Evolutionary conservation across 257 asterid genomes (phyloP).

Genomic region (Fraxinus quadrangulata): DNA sequence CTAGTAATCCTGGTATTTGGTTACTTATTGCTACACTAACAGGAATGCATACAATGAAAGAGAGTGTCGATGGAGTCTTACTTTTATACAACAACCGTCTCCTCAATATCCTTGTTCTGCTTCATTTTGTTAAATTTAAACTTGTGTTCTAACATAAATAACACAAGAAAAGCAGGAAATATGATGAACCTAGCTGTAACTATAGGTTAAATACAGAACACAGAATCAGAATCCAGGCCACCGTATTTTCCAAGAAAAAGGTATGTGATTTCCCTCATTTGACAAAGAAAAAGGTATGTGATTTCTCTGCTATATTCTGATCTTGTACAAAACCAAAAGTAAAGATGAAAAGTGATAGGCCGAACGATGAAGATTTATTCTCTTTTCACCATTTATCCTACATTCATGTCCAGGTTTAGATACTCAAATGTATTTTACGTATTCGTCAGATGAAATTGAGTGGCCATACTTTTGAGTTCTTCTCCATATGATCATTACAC

Average conservation of each 20-base stretch:
- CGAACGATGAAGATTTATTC: not conserved
- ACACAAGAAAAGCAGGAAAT: not conserved
- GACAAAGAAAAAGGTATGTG: not conserved
- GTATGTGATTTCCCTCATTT: no score
- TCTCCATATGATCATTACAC: not conserved
- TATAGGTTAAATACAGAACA: slow-evolving; percentile 24
- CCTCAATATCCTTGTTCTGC: not conserved
- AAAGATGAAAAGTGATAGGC: not conserved
- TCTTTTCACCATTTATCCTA: not conserved
- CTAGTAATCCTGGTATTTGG: not conserved
- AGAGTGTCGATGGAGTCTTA: no score
- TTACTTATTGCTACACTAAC: not conserved
- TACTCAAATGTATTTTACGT: not conserved
- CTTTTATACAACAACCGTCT: not conserved
- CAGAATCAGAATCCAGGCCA: slow-evolving; percentile 16
- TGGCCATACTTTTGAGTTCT: not conserved
- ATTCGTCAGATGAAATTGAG: no score
- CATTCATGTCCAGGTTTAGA: not conserved
- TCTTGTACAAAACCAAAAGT: not conserved
- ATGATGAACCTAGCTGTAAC: slow-evolving; percentile 33
- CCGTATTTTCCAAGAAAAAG: not conserved
- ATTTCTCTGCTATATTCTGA: not conserved
- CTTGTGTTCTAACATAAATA: not conserved
- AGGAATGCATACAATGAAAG: not conserved
- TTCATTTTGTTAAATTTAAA: not conserved